These are phyloP conservation scores for Monilinia aucupariae DNA, from an alignment of 2,329 filamentous ascomycete species.

Conservation along the genomic window DNA sequence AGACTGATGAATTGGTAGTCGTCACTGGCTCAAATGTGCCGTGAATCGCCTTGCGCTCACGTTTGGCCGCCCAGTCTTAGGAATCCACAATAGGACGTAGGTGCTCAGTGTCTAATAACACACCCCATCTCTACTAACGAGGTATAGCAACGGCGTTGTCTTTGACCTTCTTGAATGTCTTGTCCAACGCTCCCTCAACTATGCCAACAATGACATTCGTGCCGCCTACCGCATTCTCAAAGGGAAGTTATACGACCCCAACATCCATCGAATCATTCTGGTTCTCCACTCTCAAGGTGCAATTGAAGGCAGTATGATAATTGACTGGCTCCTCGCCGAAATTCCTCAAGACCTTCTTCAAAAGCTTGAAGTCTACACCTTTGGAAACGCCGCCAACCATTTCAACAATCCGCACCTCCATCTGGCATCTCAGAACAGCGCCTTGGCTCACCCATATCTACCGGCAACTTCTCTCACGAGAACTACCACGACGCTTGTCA, in stretches of 20 bases:
- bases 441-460: slow-evolving; percentile 37
- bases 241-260: slow-evolving; percentile 54
- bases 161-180: slow-evolving; percentile 76
- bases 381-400: slow-evolving; percentile 73
- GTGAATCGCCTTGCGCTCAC: slow-evolving; percentile 65
- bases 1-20: slow-evolving; percentile 35
- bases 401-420: slow-evolving; percentile 70
- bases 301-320: slow-evolving; percentile 65
- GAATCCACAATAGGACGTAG: slow-evolving; percentile 69
- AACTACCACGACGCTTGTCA: slow-evolving; percentile 11
- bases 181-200: slow-evolving; percentile 68
- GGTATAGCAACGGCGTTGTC: slow-evolving; percentile 51
- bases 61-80: slow-evolving; percentile 64
- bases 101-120: background rate
- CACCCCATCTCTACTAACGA: background rate
- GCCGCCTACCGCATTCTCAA: slow-evolving; percentile 59
- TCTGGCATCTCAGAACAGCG: slow-evolving; percentile 40
- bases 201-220: slow-evolving; percentile 63
- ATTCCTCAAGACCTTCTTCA: slow-evolving; percentile 58
- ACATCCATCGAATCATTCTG: slow-evolving; percentile 64
- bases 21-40: slow-evolving; percentile 65
- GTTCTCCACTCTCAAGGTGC: slow-evolving; percentile 74
- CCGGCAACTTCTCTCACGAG: slow-evolving; percentile 36
- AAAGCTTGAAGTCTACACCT: slow-evolving; percentile 72
- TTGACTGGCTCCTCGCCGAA: slow-evolving; percentile 74